These are phyloP conservation scores for Lathyrus sativus DNA, from an alignment of 306 rosid species.

Conservation along the genomic window DNA sequence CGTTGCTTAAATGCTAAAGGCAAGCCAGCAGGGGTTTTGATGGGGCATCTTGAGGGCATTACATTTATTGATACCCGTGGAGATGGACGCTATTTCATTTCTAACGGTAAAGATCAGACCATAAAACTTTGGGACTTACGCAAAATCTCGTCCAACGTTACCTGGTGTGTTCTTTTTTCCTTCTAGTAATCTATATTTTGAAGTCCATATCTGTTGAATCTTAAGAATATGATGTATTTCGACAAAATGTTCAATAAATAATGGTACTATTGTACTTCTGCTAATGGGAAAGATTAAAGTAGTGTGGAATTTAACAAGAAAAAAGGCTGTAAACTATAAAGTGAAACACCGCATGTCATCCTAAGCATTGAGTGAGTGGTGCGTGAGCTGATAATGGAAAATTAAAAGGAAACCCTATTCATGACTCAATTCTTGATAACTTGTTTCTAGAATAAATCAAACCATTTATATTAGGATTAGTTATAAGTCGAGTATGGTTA, in stretches of 20 bases:
- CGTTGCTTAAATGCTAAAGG: conserved; percentile 68
- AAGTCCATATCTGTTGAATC: conserved; percentile 20
- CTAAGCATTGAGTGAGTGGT: conserved; percentile 7
- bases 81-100: conserved; percentile 91
- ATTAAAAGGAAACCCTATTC: conserved; percentile 20
- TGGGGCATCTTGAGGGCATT: conserved; percentile 90
- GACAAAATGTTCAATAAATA: conserved; percentile 10
- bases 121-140: conserved; percentile 98
- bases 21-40: conserved; percentile 78
- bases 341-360: neutral
- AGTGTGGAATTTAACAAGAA: neutral
- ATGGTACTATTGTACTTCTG: conserved; percentile 1
- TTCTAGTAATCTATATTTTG: neutral
- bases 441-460: conserved; percentile 9
- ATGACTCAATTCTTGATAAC: conserved; percentile 20
- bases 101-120: conserved; percentile 94
- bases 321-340: neutral
- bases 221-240: neutral
- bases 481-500: neutral
- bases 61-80: conserved; percentile 86
- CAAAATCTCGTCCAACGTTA: conserved; percentile 66
- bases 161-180: conserved; percentile 54
- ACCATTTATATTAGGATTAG: conserved; percentile 2
- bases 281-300: conserved; percentile 12
- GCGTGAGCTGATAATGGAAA: conserved; percentile 27